These are phyloP conservation scores for Arabis hirsuta DNA, from an alignment of 345 rosid species.

Conservation along the genomic window DNA sequence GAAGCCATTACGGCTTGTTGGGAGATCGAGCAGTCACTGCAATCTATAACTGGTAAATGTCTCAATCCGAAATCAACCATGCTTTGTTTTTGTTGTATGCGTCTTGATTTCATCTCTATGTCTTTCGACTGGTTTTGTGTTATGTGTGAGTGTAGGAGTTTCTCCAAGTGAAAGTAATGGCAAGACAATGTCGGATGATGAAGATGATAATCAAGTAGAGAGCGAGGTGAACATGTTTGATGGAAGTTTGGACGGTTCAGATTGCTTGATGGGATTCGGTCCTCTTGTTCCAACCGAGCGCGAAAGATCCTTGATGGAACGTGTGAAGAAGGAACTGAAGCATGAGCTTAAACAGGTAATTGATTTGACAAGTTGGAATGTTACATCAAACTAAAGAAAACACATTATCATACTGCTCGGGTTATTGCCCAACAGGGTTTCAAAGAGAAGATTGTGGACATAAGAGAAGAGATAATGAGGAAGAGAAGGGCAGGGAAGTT, in stretches of 20 bases:
- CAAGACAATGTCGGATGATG: slow-evolving; percentile 91
- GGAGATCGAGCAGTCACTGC: slow-evolving; percentile 80
- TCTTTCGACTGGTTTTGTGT: not conserved
- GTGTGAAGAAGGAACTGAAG: slow-evolving; percentile 82
- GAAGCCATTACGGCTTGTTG: slow-evolving; percentile 90
- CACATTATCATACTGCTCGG: not conserved
- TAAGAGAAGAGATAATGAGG: slow-evolving; percentile 86
- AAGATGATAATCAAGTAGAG: slow-evolving; percentile 76
- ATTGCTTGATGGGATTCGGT: slow-evolving; percentile 75
- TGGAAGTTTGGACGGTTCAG: slow-evolving; percentile 52
- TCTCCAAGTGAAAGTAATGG: slow-evolving; percentile 83
- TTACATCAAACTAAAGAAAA: slow-evolving; percentile 3
- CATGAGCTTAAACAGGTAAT: slow-evolving; percentile 86
- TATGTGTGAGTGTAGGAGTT: slow-evolving; percentile 54
- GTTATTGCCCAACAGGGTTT: slow-evolving; percentile 55
- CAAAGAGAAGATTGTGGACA: slow-evolving; percentile 87
- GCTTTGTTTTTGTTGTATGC: not conserved
- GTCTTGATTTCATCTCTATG: not conserved
- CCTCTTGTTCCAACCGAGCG: slow-evolving; percentile 80
- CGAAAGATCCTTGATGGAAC: slow-evolving; percentile 90
- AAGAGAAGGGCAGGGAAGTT: slow-evolving; percentile 91
- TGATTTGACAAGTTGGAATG: slow-evolving; percentile 11
- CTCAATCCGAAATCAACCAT: not conserved
- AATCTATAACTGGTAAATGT: slow-evolving; percentile 64
- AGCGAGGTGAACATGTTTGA: slow-evolving; percentile 67